Percentiles rank a stretch among this genome's conserved stretches.
These are phyloP conservation scores for Paulownia fortunei DNA, from an alignment of 257 asterid species.

Conservation along the genomic window DNA sequence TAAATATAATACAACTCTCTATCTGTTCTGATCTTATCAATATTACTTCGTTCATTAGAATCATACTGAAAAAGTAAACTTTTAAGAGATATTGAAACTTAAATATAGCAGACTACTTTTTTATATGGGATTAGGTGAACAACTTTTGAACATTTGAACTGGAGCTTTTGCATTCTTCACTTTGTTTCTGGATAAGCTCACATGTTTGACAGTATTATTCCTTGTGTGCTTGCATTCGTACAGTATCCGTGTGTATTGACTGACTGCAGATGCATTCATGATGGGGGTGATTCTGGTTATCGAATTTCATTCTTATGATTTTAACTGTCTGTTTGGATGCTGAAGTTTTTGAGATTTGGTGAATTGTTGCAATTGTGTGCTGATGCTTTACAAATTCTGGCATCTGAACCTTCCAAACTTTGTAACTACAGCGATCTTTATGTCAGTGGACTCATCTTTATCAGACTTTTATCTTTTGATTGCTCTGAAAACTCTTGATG, in stretches of 20 bases:
- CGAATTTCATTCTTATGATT: not conserved
- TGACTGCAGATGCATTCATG: not conserved
- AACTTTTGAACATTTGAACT: not conserved
- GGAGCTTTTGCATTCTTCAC: constrained; percentile 10
- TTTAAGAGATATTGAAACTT: not conserved
- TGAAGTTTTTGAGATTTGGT: not conserved
- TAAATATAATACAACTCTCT: not conserved
- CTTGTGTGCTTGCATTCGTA: not conserved
- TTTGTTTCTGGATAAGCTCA: not conserved
- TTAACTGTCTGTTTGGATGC: not conserved
- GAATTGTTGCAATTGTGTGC: no score
- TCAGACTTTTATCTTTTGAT: no score
- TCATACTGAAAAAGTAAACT: constrained; percentile 3
- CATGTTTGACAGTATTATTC: not conserved
- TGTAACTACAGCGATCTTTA: no score
- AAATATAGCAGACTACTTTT: not conserved
- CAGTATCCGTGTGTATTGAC: not conserved
- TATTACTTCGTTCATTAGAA: not conserved
- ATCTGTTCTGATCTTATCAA: not conserved
- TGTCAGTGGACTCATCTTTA: no score
- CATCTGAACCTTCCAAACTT: no score
- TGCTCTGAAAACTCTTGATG: no score
- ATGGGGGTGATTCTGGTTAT: not conserved
- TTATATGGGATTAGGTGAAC: not conserved
- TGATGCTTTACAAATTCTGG: no score